A percentile compares a stretch with the other conserved stretches of the same genome.
Evolutionary conservation across 2,329 filamentous ascomycete genomes (phyloP).

Genomic region (Diplodia intermedia): DNA sequence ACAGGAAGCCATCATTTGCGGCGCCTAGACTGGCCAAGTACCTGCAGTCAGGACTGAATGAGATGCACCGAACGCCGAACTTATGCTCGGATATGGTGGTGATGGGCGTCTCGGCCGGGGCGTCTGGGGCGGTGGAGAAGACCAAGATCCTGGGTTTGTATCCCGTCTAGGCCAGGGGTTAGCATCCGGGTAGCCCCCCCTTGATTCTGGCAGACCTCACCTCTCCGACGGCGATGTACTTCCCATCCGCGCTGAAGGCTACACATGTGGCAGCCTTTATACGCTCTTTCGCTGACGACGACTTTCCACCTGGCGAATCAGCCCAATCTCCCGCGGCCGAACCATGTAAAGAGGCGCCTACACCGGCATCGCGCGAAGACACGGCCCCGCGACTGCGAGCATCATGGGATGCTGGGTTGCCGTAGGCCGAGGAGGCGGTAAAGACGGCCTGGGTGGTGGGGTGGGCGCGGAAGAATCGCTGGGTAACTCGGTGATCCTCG

Average conservation of each 20-base stretch:
- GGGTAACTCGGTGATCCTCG: conserved; percentile 67
- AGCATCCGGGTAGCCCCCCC: conserved; percentile 37
- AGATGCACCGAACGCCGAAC: conserved; percentile 85
- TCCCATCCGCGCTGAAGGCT: conserved; percentile 84
- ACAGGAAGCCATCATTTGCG: conserved; percentile 91
- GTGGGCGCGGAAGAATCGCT: conserved; percentile 89
- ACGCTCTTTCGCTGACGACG: conserved; percentile 86
- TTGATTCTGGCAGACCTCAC: conserved; percentile 48
- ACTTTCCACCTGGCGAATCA: conserved; percentile 70
- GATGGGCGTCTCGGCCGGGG: conserved; percentile 79
- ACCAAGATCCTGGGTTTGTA: conserved; percentile 91
- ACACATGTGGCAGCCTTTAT: conserved; percentile 95
- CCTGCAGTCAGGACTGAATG: conserved; percentile 86
- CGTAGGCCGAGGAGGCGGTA: conserved; percentile 60
- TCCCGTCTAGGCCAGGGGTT: conserved; percentile 66
- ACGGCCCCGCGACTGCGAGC: conserved; percentile 62
- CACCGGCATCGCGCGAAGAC: conserved; percentile 57
- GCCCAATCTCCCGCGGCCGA: conserved; percentile 59
- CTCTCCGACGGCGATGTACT: conserved; percentile 89
- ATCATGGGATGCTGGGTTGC: conserved; percentile 56
- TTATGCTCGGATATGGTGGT: conserved; percentile 88
- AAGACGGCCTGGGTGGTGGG: conserved; percentile 74
- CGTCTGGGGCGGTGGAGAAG: conserved; percentile 79
- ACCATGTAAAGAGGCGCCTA: conserved; percentile 51
- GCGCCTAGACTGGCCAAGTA: conserved; percentile 88